These are phyloP conservation scores for Penicillium sclerotiorum DNA, from an alignment of 2,329 filamentous ascomycete species.

Conservation along the genomic window DNA sequence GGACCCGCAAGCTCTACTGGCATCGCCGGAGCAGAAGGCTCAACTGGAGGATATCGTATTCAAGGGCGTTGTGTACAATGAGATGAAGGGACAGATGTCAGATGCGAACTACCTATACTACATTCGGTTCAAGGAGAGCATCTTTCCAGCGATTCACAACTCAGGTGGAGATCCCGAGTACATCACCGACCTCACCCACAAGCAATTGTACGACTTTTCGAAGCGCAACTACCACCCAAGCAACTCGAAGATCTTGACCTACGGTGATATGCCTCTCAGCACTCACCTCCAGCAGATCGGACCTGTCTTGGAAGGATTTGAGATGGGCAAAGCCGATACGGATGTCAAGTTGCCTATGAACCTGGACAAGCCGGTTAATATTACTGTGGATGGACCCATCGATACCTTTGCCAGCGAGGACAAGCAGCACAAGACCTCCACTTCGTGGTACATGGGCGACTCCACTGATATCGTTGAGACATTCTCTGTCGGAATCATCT, in stretches of 20 bases:
- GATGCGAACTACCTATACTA: constrained; percentile 96
- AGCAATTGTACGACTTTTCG: constrained; percentile 86
- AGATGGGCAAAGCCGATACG: constrained; percentile 68
- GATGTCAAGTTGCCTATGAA: constrained; percentile 77
- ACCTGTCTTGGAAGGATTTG: constrained; percentile 72
- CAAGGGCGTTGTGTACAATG: constrained; percentile 98
- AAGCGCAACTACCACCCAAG: constrained; percentile 94
- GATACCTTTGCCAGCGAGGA: constrained; percentile 85
- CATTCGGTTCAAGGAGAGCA: constrained; percentile 90
- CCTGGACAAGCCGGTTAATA: constrained; percentile 67
- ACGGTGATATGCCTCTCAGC: constrained; percentile 84
- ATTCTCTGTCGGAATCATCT: constrained; percentile 81
- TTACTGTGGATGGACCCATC: constrained; percentile 76
- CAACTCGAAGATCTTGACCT: constrained; percentile 94
- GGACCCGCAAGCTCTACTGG: constrained; percentile 67
- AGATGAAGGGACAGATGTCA: constrained; percentile 99
- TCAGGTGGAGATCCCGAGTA: constrained; percentile 95
- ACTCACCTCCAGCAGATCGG: constrained; percentile 81
- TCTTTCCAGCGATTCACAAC: constrained; percentile 93
- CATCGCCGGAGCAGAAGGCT: constrained; percentile 58
- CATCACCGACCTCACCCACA: constrained; percentile 92
- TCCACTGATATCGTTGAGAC: constrained; percentile 81
- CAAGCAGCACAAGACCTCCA: constrained; percentile 89
- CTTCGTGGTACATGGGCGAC: constrained; percentile 89
- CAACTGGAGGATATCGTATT: constrained; percentile 70